These are phyloP conservation scores for Colletotrichum aenigma DNA, from an alignment of 2,329 filamentous ascomycete species.

Conservation along the genomic window DNA sequence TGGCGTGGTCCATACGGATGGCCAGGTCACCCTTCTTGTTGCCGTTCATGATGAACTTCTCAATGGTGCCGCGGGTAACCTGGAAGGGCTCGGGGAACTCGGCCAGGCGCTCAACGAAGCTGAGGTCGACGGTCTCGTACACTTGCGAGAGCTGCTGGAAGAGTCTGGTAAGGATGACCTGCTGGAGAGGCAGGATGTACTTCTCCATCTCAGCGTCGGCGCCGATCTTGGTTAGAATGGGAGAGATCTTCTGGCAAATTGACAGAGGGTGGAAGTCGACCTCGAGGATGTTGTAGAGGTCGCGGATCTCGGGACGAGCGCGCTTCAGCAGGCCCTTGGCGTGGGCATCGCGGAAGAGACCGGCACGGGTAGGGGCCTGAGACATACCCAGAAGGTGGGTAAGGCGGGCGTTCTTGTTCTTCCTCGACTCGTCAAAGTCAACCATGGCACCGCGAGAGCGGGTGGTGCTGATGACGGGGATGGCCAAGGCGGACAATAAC, in stretches of 20 bases:
- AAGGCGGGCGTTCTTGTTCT: constrained; percentile 98
- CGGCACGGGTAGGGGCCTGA: constrained; percentile 83
- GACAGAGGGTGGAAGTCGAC: constrained; percentile 99
- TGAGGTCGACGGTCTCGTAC: constrained; percentile 95
- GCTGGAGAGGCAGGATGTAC: constrained; percentile 93
- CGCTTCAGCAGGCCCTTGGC: constrained; percentile 95
- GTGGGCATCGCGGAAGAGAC: constrained; percentile 93
- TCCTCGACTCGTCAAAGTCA: constrained; percentile 94
- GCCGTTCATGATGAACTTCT: constrained; percentile 99
- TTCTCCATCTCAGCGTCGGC: constrained; percentile 95
- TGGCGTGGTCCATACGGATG: constrained; percentile 94
- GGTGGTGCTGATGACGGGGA: constrained; percentile 98
- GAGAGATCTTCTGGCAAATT: constrained; percentile 98
- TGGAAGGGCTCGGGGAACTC: constrained; percentile 97
- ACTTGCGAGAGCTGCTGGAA: constrained; percentile 99
- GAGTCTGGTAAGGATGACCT: constrained; percentile 96
- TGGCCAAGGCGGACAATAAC: constrained; percentile 91
- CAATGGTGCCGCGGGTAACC: constrained; percentile 86
- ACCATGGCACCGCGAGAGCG: constrained; percentile 94
- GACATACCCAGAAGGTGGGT: constrained; percentile 96
- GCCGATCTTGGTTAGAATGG: constrained; percentile 92
- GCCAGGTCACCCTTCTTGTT: constrained; percentile 99
- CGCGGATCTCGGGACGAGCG: constrained; percentile 90
- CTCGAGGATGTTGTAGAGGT: constrained; percentile 98
- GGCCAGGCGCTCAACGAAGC: constrained; percentile 91